Evolutionary conservation across 345 rosid species (phyloP), one percentile per base, ranked within the genome.

Genomic region (Cardamine resedifolia): DNA sequence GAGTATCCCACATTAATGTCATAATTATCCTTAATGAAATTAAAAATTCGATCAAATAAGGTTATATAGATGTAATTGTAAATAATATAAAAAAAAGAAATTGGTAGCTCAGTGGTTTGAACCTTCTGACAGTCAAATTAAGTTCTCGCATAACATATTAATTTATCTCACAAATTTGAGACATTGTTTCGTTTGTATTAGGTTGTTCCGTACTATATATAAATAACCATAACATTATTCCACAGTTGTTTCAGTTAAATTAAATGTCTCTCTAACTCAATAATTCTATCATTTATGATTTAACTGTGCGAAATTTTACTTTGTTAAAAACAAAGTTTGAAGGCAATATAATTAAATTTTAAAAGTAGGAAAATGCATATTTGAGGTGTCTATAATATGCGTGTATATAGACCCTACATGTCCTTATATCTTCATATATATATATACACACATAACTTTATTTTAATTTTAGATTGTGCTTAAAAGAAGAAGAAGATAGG

Each of bases 361-460:
- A n/a, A 34, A 75, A 59, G 62, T 68, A 60, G 21, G 69, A 24
- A 38, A 52, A 52, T 61, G 50, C 49, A 6, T 31, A 51, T 61
- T 2, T 61, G 43, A 68, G 60, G 55, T 21, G 70, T 74, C 16
- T 36, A 20, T 58, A 20, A 41, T 30, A 28, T 48, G 11, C 12
- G 31, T 36, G 21, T 52, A 27, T 45, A 58, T 28, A 67, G 64
- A 60, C 69, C 74, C 69, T 75, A 68, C 69, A 60, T 68, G 73
- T 52, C 58, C 64, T 50, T 67, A 23, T 51, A 51, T 52, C 57
- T 18, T 31, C 24, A 43, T 18, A 75, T 38, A 19, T 16, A 43
- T 18, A 75, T 38, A 51, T 9, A 51, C 6, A 6, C 9, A 7
- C 28, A 16, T 55, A 31, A 57, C 10, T 33, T 6, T 8, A 18